Evolutionary conservation across 2,329 filamentous ascomycete genomes (phyloP).

Genomic region (Alternaria sp.): DNA sequence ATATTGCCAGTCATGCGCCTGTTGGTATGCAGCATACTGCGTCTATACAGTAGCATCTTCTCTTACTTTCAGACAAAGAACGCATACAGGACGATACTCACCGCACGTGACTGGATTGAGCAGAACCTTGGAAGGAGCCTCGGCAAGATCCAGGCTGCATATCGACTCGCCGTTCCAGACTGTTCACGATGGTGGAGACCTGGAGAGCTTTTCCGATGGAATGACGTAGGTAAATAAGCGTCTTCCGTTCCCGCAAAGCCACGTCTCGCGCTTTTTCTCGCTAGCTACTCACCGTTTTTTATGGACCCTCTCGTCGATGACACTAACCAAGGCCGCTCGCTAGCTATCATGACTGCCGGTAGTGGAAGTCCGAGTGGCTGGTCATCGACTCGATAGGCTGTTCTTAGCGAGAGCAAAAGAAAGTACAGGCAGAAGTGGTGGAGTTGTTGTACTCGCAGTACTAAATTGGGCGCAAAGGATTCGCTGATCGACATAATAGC

Average conservation of each 20-base stretch:
- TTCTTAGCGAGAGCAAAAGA: neutral
- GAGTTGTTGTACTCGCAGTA: neutral
- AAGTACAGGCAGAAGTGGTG: neutral
- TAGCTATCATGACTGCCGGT: neutral
- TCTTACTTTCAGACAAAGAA: neutral
- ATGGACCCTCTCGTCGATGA: slow-evolving; percentile 5
- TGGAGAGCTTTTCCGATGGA: neutral
- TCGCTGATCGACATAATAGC: neutral
- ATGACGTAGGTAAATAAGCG: slow-evolving; percentile 2
- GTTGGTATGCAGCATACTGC: neutral
- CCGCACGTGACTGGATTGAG: neutral
- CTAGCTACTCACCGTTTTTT: slow-evolving; percentile 1
- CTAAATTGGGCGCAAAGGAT: slow-evolving; percentile 1
- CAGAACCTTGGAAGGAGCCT: neutral
- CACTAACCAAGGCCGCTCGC: neutral
- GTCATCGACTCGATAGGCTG: neutral
- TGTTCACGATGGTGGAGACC: neutral
- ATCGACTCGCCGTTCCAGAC: neutral
- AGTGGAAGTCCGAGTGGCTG: neutral
- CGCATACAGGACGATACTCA: neutral
- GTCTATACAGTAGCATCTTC: neutral
- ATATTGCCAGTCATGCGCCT: neutral
- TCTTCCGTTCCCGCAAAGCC: neutral
- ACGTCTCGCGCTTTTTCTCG: neutral
- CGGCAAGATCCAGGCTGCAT: neutral